Base-by-base conservation (phyloP, 208 protist genomes). In the Plasmodiophora brassicae region DNA sequence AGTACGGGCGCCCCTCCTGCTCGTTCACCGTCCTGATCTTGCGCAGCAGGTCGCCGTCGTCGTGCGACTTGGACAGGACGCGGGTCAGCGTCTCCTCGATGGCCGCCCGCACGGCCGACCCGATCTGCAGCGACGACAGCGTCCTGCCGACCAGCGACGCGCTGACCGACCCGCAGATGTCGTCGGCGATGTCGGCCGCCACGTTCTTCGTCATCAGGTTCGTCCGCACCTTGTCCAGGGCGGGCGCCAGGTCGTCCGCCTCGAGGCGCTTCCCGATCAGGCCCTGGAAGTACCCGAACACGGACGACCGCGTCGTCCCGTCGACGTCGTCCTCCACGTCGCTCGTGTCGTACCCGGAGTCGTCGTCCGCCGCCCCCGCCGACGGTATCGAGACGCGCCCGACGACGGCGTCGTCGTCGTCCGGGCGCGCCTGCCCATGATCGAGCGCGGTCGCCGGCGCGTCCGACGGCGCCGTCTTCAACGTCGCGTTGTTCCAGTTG, bases 171-270 rank as follows among this genome's bases (percentile, higher is more conserved):
- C 94, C 94, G 89, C 96, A 98, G 84, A 99, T 93, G 78, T 97
- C 93, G 78, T 97, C 94, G 0, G 98, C 97, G 71, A 99, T 96
- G 46, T 98, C 96, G 0, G 94, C 91, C 0, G 97, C 97, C 1
- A 99, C 98, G 92, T 99, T 99, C 93, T 99, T 99, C 10, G 71
- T 87, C 36, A 98, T 97, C 22, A 99, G 93, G 91, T 97, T 96
- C 46, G 97, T 93, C 83, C 94, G 93, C 46, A 99, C 92, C 71
- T 94, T 87, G 1, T 93, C 94, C 53, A 99, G 93, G 39, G 98
- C 93, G 10, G 95, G 93, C 84, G 94, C 87, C 25, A 99, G 88
- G 83, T 98, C 97, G 5, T 94, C 91, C 10, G 92, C 90, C 78
- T 95, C 93, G 35, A 98, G 89, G 65, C 95, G 92, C 46, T 94